phyloP scores from a whole-genome alignment of 495 filamentous ascomycete genomes.

The Clavariopsis aquatica region DNA sequence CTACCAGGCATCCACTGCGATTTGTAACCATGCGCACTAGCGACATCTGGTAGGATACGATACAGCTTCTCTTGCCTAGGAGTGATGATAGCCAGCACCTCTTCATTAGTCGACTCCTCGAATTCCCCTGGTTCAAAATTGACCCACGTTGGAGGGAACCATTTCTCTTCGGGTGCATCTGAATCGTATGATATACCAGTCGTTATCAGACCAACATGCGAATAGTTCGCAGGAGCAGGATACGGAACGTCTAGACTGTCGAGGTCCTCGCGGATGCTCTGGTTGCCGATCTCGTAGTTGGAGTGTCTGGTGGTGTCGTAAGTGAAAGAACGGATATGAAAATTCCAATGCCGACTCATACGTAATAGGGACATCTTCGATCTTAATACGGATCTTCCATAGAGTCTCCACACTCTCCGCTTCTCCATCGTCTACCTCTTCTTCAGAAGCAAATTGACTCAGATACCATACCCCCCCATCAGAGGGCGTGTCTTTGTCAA shows the following conservation, averaged over 20 bases:
- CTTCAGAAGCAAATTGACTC: neutral
- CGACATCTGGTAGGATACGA: neutral
- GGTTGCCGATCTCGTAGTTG: neutral
- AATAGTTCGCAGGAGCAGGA: neutral
- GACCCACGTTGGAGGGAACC: neutral
- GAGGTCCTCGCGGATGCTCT: slow-evolving; percentile 3
- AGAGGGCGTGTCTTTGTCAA: neutral
- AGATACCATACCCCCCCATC: slow-evolving; percentile 13
- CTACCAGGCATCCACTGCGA: neutral
- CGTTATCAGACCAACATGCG: neutral
- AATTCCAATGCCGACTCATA: neutral
- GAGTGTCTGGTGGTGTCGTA: neutral
- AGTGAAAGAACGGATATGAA: neutral
- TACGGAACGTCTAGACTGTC: neutral
- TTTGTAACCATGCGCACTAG: neutral
- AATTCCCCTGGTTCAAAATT: neutral
- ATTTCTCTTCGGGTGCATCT: neutral
- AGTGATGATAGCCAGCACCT: neutral
- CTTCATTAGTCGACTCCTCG: neutral
- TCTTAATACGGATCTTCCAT: slow-evolving; percentile 8
- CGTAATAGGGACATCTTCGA: slow-evolving; percentile 9
- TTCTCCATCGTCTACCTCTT: slow-evolving; percentile 6
- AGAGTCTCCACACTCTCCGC: slow-evolving; percentile 4
- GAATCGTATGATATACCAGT: neutral
- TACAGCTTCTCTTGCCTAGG: neutral